Evolutionary conservation across 73 alveolate genomes (phyloP).

Genomic region (Blepharisma stoltei): DNA sequence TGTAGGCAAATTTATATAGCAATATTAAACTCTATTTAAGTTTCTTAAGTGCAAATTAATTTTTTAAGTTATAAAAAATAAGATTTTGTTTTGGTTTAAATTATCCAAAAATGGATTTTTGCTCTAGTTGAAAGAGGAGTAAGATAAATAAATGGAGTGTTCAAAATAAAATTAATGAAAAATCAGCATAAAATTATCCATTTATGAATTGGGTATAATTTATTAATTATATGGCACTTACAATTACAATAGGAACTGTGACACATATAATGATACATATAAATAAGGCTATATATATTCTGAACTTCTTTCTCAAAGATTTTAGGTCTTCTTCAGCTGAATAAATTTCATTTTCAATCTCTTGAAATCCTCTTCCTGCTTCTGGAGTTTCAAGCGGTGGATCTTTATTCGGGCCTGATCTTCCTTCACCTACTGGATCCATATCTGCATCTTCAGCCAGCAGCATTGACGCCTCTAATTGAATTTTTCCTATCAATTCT

Average conservation of each 20-base stretch:
- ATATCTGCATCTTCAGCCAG: background rate
- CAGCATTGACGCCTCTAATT: background rate
- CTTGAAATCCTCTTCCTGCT: background rate
- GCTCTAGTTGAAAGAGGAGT: too few relatives aligned
- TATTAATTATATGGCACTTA: too few relatives aligned
- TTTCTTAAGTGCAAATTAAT: too few relatives aligned
- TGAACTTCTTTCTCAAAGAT: background rate
- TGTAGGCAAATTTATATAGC: too few relatives aligned
- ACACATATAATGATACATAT: background rate
- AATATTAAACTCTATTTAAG: too few relatives aligned
- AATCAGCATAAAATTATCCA: too few relatives aligned
- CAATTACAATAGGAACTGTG: background rate
- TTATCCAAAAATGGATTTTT: too few relatives aligned
- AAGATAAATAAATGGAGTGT: too few relatives aligned
- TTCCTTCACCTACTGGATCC: background rate
- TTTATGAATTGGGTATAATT: too few relatives aligned
- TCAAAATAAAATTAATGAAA: too few relatives aligned
- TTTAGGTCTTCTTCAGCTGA: background rate
- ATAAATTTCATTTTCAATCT: background rate
- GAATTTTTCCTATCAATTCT: background rate
- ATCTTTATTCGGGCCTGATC: background rate
- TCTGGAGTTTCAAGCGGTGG: background rate
- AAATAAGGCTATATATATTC: background rate
- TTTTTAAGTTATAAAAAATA: too few relatives aligned
- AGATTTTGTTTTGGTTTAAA: too few relatives aligned